phyloP scores from a whole-genome alignment of 148 eudicot genomes.

The Fagopyrum tataricum region DNA sequence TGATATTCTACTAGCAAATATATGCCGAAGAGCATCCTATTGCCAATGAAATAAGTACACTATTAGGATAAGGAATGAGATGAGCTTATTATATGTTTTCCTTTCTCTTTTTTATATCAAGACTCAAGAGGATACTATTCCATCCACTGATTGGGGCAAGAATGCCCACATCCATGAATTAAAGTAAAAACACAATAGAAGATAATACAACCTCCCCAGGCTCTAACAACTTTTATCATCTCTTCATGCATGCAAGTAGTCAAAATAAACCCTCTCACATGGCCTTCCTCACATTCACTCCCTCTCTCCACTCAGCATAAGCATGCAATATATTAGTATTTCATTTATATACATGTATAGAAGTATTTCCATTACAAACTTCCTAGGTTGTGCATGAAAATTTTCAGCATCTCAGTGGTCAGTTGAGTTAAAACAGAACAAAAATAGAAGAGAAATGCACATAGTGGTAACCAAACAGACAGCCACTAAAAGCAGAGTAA shows the following conservation, averaged over 20 bases:
- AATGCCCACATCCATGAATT: not conserved
- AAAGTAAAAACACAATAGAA: not conserved
- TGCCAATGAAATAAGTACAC: not conserved
- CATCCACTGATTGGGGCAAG: not conserved
- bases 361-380: not conserved
- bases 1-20: slow-evolving; percentile 88
- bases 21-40: slow-evolving; percentile 92
- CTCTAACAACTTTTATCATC: not conserved
- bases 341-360: not conserved
- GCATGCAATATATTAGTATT: not conserved
- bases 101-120: too few relatives aligned
- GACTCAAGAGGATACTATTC: not conserved
- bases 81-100: not conserved
- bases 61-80: not conserved
- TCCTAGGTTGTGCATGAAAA: not conserved
- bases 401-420: not conserved
- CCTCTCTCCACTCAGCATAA: not conserved
- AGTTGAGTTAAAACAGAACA: not conserved
- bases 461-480: not conserved
- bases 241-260: not conserved
- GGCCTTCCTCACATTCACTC: not conserved
- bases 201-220: not conserved
- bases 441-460: not conserved
- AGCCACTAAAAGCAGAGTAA: not conserved
- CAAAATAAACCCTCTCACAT: not conserved